Base-by-base conservation (phyloP, 2,329 filamentous ascomycete genomes). In the Beauveria australis region DNA sequence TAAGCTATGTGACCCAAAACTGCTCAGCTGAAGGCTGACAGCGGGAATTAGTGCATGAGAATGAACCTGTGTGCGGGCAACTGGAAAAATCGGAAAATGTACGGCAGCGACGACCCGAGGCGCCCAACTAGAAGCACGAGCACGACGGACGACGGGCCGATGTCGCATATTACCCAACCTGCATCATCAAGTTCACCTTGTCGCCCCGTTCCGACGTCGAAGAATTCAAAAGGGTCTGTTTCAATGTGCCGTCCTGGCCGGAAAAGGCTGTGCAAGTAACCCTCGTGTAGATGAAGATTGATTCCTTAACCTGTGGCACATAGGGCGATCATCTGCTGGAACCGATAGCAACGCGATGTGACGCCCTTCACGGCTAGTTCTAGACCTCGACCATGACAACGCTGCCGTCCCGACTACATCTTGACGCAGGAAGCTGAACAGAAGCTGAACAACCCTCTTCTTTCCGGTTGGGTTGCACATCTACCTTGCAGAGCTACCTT, bases 351-450 rank as follows among this genome's bases (percentile, higher is more conserved):
- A 47, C n/a, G 28, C 43, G 53, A 56, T 47, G 14, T n/a, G 22
- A 43, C 9, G 14, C 7, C 18, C 14, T 18, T 18, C n/a, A 19
- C 16, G 16, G 14, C 16, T 19, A 7, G 41, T 26, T 56, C 53
- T 40, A 47, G 53, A 47, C 5, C 28, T 37, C 8, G 10, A 33
- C 33, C 2, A 33, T 24, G 12, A 22, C 10, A 33, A 12, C n/a
- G 12, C 33, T 52, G 19, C 22, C 44, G 56, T 33, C 10, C 47
- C 8, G 9, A 37, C 56, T 44, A 37, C 47, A 59, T 59, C 56
- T 44, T 59, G 55, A 44, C 55, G 22, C 55, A 58, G 30, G 30
- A 30, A 58, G 46, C 55, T 58, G 55, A 58, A 44, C 22, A 9
- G 37, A 26, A 59, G 56, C 47, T 59, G 56, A 59, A n/a, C 44